Evolutionary conservation across 2,329 filamentous ascomycete species (phyloP).

Genomic region (Paracamarosporium sp.): DNA sequence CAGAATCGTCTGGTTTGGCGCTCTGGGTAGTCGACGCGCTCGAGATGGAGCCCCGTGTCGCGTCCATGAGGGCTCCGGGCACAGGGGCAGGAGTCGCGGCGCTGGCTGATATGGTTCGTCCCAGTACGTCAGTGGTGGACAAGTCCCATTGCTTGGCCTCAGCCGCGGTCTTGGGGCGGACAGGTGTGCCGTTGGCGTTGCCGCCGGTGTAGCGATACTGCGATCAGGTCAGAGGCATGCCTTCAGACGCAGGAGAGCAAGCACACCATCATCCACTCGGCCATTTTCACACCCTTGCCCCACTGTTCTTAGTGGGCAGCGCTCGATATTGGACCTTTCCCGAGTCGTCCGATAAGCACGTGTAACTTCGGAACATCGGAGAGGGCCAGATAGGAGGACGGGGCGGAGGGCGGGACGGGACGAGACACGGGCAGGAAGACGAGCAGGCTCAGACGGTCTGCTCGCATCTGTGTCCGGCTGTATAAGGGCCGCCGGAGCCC

Average conservation of each 20-base stretch:
- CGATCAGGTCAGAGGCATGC: slow-evolving; percentile 23
- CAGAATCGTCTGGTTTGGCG: slow-evolving; percentile 32
- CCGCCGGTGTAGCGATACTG: slow-evolving; percentile 46
- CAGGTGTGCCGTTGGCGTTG: slow-evolving; percentile 29
- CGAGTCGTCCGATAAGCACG: slow-evolving; percentile 43
- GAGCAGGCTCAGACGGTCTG: slow-evolving; percentile 11
- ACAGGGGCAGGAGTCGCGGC: slow-evolving; percentile 24
- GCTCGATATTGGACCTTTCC: slow-evolving; percentile 40
- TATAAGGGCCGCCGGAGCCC: slow-evolving; percentile 11
- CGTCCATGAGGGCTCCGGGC: slow-evolving; percentile 40
- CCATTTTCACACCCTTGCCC: slow-evolving; percentile 42
- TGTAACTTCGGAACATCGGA: slow-evolving; percentile 27
- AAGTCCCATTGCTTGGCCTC: slow-evolving; percentile 47
- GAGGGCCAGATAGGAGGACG: slow-evolving; percentile 14
- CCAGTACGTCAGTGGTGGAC: slow-evolving; percentile 43
- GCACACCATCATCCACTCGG: slow-evolving; percentile 45
- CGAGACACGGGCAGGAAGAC: slow-evolving; percentile 13
- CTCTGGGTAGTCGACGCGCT: slow-evolving; percentile 46
- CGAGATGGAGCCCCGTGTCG: slow-evolving; percentile 46
- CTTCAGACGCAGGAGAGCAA: slow-evolving; percentile 19
- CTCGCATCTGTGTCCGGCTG: slow-evolving; percentile 15
- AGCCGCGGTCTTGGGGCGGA: slow-evolving; percentile 39
- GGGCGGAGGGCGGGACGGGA: slow-evolving; percentile 17
- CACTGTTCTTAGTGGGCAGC: slow-evolving; percentile 44
- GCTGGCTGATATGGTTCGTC: slow-evolving; percentile 41